Evolutionary conservation across 2,329 filamentous ascomycete species (phyloP).

Genomic region (Fusarium pilosicola): DNA sequence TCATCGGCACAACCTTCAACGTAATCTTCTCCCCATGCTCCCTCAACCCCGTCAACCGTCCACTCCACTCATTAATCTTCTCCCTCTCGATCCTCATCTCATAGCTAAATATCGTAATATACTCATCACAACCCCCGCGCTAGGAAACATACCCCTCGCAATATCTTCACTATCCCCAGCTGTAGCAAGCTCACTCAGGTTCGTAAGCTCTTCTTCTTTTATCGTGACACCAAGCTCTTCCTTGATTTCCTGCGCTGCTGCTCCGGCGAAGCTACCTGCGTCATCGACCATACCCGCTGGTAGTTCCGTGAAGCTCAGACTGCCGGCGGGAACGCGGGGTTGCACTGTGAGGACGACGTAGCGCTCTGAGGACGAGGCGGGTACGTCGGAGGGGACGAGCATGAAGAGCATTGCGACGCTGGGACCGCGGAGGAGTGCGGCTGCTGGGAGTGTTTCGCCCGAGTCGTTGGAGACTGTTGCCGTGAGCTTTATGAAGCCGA

Average conservation of each 20-base stretch:
- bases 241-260: slow-evolving; percentile 68
- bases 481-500: slow-evolving; percentile 68
- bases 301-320: slow-evolving; percentile 65
- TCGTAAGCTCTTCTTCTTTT: slow-evolving; percentile 56
- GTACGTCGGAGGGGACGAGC: slow-evolving; percentile 62
- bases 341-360: slow-evolving; percentile 69
- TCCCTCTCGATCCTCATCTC: slow-evolving; percentile 62
- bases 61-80: slow-evolving; percentile 64
- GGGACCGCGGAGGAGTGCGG: slow-evolving; percentile 67
- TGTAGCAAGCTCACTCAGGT: slow-evolving; percentile 62
- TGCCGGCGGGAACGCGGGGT: slow-evolving; percentile 65
- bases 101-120: slow-evolving; percentile 66
- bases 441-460: slow-evolving; percentile 62
- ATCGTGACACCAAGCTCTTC: slow-evolving; percentile 69
- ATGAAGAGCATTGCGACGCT: slow-evolving; percentile 70
- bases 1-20: slow-evolving; percentile 66
- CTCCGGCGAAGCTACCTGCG: slow-evolving; percentile 63
- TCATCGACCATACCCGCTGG: slow-evolving; percentile 69
- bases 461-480: slow-evolving; percentile 59
- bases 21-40: slow-evolving; percentile 71
- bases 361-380: slow-evolving; percentile 55
- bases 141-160: slow-evolving; percentile 64
- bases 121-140: slow-evolving; percentile 69
- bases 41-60: slow-evolving; percentile 66
- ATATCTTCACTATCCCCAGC: slow-evolving; percentile 49